phyloP scores from a whole-genome alignment of 2,329 filamentous ascomycete species.

The Lachnum nothofagi region DNA sequence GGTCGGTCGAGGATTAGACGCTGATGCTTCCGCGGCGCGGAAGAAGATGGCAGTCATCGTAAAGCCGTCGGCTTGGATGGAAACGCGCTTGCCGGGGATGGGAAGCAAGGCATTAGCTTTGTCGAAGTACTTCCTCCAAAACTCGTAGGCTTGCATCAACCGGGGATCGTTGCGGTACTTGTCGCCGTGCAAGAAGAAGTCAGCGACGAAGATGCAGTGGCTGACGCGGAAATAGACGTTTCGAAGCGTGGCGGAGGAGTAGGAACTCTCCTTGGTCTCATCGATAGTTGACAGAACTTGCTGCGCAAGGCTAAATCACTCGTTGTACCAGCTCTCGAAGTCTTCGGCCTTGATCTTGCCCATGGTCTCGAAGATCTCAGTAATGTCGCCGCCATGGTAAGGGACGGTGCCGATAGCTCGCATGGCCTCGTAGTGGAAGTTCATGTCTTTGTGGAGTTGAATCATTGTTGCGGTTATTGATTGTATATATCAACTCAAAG shows the following conservation, averaged over 20 bases:
- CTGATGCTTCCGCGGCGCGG: conserved; percentile 18
- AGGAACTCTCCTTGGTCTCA: conserved; percentile 6
- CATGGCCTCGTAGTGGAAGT: too few species aligned
- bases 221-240: conserved; percentile 37
- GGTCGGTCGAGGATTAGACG: conserved; percentile 31
- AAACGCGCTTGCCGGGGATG: conserved; percentile 34
- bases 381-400: too few species aligned
- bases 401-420: too few species aligned
- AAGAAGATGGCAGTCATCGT: conserved; percentile 37
- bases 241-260: conserved; percentile 27
- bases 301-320: too few species aligned
- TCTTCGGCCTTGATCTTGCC: too few species aligned
- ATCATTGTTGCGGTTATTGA: too few species aligned
- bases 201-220: conserved; percentile 40
- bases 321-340: too few species aligned
- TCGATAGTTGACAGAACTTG: too few species aligned
- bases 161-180: conserved; percentile 38
- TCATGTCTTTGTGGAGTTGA: too few species aligned
- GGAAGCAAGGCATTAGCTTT: conserved; percentile 35
- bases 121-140: conserved; percentile 36
- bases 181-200: conserved; percentile 41
- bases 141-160: conserved; percentile 36
- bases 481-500: too few species aligned
- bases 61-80: conserved; percentile 32
- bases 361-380: too few species aligned